Percentiles rank a stretch among this genome's conserved stretches.
Conservation (phyloP, 129 eudicot species). For the Solidago caesia region DNA sequence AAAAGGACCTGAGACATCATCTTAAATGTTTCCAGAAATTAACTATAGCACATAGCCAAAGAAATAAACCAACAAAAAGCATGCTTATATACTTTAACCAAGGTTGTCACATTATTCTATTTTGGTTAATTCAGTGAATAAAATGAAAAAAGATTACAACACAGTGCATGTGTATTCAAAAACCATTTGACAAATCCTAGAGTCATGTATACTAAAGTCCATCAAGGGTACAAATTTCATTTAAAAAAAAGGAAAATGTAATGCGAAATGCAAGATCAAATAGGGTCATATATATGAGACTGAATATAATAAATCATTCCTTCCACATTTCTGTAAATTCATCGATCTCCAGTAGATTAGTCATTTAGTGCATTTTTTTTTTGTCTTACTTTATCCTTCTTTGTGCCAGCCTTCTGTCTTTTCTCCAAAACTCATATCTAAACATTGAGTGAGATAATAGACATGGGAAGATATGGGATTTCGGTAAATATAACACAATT, state of each 20-base stretch:
- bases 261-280: not conserved
- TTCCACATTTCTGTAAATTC: constrained; percentile 95
- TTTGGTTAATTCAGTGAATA: too few species aligned
- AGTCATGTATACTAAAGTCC: not conserved
- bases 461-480: too few species aligned
- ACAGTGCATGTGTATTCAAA: too few species aligned
- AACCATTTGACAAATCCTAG: too few species aligned
- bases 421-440: constrained; percentile 87
- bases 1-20: too few species aligned
- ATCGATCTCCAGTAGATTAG: constrained; percentile 69
- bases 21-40: too few species aligned
- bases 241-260: not conserved
- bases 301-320: constrained; percentile 40
- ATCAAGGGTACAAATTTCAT: not conserved
- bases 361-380: constrained; percentile 78
- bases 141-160: too few species aligned
- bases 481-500: not conserved
- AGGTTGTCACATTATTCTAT: too few species aligned
- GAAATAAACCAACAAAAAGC: too few species aligned
- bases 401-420: constrained; percentile 79
- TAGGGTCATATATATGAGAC: not conserved
- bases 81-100: too few species aligned
- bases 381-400: constrained; percentile 91
- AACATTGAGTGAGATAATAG: not conserved
- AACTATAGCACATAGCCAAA: too few species aligned